Conservation (phyloP, 768 basidiomycete species). For the Suillus placidus region DNA sequence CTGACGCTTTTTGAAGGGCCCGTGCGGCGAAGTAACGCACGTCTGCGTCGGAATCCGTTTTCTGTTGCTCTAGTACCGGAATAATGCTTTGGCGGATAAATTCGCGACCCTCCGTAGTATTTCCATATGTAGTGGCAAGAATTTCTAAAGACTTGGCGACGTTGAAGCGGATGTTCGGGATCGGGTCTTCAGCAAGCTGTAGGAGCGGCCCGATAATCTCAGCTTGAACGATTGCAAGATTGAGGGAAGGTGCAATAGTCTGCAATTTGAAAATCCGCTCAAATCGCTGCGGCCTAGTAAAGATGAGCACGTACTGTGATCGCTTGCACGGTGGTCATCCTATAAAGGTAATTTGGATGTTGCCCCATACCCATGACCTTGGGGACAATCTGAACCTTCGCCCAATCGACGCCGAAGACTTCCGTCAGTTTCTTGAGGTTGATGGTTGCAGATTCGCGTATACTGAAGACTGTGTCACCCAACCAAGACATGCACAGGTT, state of each 20-base stretch:
- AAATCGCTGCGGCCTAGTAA: neutral
- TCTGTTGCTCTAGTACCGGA: slow-evolving; percentile 84
- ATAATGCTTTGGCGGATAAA: slow-evolving; percentile 74
- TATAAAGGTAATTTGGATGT: slow-evolving; percentile 94
- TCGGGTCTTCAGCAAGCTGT: slow-evolving; percentile 82
- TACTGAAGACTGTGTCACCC: slow-evolving; percentile 97
- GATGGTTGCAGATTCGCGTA: slow-evolving; percentile 96
- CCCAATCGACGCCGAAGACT: slow-evolving; percentile 99
- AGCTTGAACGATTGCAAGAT: slow-evolving; percentile 77
- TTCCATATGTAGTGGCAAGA: slow-evolving; percentile 71
- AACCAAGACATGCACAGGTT: slow-evolving; percentile 99
- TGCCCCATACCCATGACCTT: slow-evolving; percentile 97
- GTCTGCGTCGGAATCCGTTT: slow-evolving; percentile 91
- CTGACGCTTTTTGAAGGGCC: slow-evolving; percentile 64
- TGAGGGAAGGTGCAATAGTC: slow-evolving; percentile 95
- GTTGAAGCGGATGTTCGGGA: slow-evolving; percentile 99
- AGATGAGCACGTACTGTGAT: slow-evolving; percentile 71
- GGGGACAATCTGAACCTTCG: slow-evolving; percentile 89
- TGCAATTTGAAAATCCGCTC: slow-evolving; percentile 34
- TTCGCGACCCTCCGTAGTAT: slow-evolving; percentile 67
- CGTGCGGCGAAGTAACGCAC: slow-evolving; percentile 92
- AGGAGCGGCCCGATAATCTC: slow-evolving; percentile 86
- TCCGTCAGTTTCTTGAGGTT: slow-evolving; percentile 97
- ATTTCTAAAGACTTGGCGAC: slow-evolving; percentile 95
- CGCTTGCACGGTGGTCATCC: slow-evolving; percentile 99